These are phyloP conservation scores for Boletus subluridellus DNA, from an alignment of 1,284 basidiomycete genomes.

Conservation along the genomic window DNA sequence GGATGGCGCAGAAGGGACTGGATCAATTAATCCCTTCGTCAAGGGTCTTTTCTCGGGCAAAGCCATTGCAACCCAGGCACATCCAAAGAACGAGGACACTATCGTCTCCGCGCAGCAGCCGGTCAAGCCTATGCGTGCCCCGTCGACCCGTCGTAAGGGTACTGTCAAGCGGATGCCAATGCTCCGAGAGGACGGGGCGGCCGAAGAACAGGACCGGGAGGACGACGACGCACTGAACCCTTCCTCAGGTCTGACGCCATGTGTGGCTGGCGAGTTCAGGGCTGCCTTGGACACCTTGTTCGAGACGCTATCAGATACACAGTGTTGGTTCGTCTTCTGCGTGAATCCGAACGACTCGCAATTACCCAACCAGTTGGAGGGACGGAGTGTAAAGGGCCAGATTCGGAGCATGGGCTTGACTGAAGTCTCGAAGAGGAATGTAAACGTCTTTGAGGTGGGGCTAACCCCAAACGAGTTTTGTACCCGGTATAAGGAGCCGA, in stretches of 20 bases:
- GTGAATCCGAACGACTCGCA: constrained; percentile 94
- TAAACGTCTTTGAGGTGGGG: constrained; percentile 74
- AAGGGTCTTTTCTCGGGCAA: constrained; percentile 85
- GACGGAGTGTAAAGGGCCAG: constrained; percentile 88
- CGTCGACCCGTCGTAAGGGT: constrained; percentile 79
- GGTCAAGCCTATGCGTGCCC: constrained; percentile 89
- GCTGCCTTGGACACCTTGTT: constrained; percentile 82
- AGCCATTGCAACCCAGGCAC: constrained; percentile 85
- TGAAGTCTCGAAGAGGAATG: constrained; percentile 71
- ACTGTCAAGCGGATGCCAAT: constrained; percentile 62
- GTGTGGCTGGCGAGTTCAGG: constrained; percentile 86
- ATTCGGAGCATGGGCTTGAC: constrained; percentile 78
- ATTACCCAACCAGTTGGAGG: constrained; percentile 90
- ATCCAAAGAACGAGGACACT: constrained; percentile 89
- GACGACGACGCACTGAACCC: constrained; percentile 43
- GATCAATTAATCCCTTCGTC: constrained; percentile 88
- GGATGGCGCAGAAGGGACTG: constrained; percentile 58
- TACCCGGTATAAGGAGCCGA: constrained; percentile 70
- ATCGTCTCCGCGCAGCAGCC: constrained; percentile 92
- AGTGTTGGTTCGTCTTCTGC: constrained; percentile 89
- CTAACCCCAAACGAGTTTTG: constrained; percentile 89
- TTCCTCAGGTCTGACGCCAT: constrained; percentile 47
- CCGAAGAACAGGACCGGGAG: constrained; percentile 53
- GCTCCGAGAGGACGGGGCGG: constrained; percentile 50
- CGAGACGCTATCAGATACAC: constrained; percentile 85